A percentile compares a stretch with the other conserved stretches of the same genome.
Conservation (phyloP, 306 rosid genomes). For the Corylus americana region DNA sequence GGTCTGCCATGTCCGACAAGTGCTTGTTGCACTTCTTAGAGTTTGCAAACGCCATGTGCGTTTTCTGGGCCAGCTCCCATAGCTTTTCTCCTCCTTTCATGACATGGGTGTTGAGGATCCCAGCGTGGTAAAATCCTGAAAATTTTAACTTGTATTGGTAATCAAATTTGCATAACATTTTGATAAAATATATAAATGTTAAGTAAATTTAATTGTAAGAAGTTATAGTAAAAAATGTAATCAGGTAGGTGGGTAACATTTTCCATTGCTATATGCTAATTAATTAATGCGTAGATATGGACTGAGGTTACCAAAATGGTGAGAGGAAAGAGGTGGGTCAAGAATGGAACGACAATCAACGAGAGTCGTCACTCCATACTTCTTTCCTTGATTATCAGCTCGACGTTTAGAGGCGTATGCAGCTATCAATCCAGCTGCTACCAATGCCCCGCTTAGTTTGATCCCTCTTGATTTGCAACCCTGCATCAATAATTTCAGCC, state of each 20-base stretch:
- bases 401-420: slow-evolving; percentile 35
- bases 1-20: slow-evolving; percentile 62
- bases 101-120: slow-evolving; percentile 50
- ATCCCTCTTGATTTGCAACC: slow-evolving; percentile 55
- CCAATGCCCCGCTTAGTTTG: slow-evolving; percentile 54
- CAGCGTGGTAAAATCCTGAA: slow-evolving; percentile 70
- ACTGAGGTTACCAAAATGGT: slow-evolving; percentile 40
- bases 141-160: neutral
- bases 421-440: slow-evolving; percentile 63
- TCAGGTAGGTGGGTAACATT: too few relatives aligned
- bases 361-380: slow-evolving; percentile 56
- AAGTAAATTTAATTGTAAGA: too few relatives aligned
- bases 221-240: too few relatives aligned
- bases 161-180: too few relatives aligned
- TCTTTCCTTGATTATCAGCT: slow-evolving; percentile 26
- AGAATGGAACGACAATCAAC: slow-evolving; percentile 55
- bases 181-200: too few relatives aligned
- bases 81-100: slow-evolving; percentile 57
- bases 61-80: slow-evolving; percentile 59
- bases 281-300: neutral
- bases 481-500: slow-evolving; percentile 20
- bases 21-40: slow-evolving; percentile 51
- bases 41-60: slow-evolving; percentile 35
- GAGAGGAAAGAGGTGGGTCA: slow-evolving; percentile 39
- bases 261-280: neutral